Evolutionary conservation across 2,329 filamentous ascomycete species (phyloP), one percentile per base, ranked within the genome.

Genomic region (Alternaria gansuensis): DNA sequence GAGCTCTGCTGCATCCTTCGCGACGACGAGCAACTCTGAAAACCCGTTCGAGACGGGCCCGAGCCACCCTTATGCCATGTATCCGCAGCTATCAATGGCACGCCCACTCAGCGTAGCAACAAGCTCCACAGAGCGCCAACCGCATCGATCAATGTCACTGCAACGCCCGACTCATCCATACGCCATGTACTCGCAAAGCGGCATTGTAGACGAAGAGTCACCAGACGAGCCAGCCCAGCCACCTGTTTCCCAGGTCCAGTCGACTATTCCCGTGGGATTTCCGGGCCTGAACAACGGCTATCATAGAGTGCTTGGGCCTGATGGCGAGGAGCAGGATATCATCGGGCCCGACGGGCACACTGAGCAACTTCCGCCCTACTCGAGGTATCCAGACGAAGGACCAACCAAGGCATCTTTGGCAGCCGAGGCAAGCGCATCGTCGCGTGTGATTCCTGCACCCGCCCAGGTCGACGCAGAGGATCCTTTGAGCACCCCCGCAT

Each of bases 281-380:
- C 87, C 88, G 6, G 89, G 89, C 5, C 80, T 87, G 34, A 82
- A 82, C 5, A 85, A 85, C 59, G 81, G 84, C 54, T 96, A 93
- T 68, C 90, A 89, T 70, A 83, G 90, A 62, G 87, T 89, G 51
- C 78, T 92, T 51, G 91, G 90, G 0, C 89, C 91, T 0, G 90
- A 93, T 56, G 92, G 92, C 51, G 92, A 97, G 78, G 93, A 97
- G 68, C 92, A 90, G 45, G 93, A 93, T 74, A 87, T 97, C 53
- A 89, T 97, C 51, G 93, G 93, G 1, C 91, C 90, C 0, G 88
- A 96, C 70, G 93, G 93, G 1, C 93, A 97, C 73, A 89, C 90
- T 1, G 94, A 98, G 77, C 92, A 96, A 75, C 81, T 97, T 17
- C 94, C 94, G 11, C 94, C 94, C 0, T 98, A 98, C 74, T 91